Evolutionary conservation across 73 alveolate species (phyloP).

Genomic region (Paramecium sexaurelia): DNA sequence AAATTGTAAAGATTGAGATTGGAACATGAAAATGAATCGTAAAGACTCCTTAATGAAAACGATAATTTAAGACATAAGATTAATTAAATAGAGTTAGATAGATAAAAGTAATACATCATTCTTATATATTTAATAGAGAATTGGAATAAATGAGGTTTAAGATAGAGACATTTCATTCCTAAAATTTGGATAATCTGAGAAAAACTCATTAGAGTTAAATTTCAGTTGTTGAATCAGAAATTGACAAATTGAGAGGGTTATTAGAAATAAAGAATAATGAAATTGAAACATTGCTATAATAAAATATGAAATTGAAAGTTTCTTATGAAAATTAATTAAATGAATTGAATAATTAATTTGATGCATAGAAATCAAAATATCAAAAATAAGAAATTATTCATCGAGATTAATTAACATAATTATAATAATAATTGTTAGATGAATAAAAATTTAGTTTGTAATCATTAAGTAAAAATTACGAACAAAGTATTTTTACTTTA

Average conservation of each 20-base stretch:
- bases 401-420: background rate
- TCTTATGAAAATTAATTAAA: background rate
- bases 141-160: constrained; percentile 42
- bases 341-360: background rate
- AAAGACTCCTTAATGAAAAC: background rate
- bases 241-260: constrained; percentile 9
- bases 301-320: constrained; percentile 15
- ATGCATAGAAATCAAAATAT: background rate
- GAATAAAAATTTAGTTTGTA: background rate
- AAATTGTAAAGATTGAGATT: background rate
- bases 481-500: background rate
- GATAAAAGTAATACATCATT: background rate
- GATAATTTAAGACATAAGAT: constrained; percentile 46
- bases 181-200: constrained; percentile 1
- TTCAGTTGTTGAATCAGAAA: constrained; percentile 27
- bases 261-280: constrained; percentile 31
- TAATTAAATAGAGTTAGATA: constrained; percentile 10
- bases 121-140: background rate
- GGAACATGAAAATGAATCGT: background rate
- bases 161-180: background rate
- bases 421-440: background rate
- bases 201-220: constrained; percentile 20
- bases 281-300: background rate
- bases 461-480: background rate
- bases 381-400: background rate